phyloP scores from a whole-genome alignment of 805 yeast genomes.

The Wickerhamiella sergipiensis region DNA sequence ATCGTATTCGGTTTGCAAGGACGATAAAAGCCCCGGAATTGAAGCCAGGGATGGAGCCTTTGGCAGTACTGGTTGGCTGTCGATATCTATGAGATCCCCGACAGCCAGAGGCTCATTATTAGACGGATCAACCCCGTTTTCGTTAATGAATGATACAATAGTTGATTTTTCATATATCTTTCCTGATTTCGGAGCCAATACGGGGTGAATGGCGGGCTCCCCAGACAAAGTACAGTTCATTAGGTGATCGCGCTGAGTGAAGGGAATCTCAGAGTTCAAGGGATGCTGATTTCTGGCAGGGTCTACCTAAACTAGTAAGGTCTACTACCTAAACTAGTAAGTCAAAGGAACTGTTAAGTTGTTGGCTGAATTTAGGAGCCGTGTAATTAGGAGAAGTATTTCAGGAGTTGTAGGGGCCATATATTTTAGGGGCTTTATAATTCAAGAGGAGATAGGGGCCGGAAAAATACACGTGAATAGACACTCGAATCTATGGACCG shows the following conservation, averaged over 20 bases:
- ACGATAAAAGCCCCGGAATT: constrained; percentile 61
- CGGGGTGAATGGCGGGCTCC: constrained; percentile 54
- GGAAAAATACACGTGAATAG: too few relatives aligned
- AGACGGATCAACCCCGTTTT: constrained; percentile 65
- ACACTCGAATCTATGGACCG: too few relatives aligned
- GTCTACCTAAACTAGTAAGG: too few relatives aligned
- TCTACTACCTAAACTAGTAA: too few relatives aligned
- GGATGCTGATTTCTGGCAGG: too few relatives aligned
- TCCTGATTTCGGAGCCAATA: constrained; percentile 53
- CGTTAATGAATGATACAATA: constrained; percentile 46
- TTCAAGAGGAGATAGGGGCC: too few relatives aligned
- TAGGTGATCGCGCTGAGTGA: background rate
- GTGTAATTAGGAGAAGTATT: too few relatives aligned
- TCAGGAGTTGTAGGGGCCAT: too few relatives aligned
- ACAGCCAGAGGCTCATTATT: constrained; percentile 43
- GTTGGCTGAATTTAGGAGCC: too few relatives aligned
- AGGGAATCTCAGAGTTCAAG: too few relatives aligned
- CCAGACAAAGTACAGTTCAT: constrained; percentile 44
- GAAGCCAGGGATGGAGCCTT: constrained; percentile 42
- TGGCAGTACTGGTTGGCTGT: constrained; percentile 21
- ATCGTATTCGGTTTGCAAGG: constrained; percentile 85
- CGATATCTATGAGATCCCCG: constrained; percentile 19
- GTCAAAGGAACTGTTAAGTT: too few relatives aligned
- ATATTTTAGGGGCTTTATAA: too few relatives aligned
- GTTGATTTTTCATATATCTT: constrained; percentile 53